phyloP scores from a whole-genome alignment of 2,329 filamentous ascomycete genomes.

The Talaromyces sp. region DNA sequence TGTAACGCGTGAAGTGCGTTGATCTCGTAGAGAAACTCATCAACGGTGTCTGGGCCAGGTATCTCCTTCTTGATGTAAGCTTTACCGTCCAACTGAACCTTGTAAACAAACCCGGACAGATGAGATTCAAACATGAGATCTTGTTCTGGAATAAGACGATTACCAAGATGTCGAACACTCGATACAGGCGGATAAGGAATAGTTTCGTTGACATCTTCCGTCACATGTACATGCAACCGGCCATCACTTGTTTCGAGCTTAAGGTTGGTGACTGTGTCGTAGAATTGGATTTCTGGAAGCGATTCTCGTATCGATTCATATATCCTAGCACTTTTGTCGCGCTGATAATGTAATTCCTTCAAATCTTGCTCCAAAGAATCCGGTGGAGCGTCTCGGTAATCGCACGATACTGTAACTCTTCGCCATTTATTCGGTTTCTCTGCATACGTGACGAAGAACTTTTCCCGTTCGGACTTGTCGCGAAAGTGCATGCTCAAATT shows the following conservation, averaged over 20 bases:
- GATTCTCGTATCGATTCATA: constrained; percentile 94
- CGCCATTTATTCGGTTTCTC: constrained; percentile 77
- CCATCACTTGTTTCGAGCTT: constrained; percentile 87
- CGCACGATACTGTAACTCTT: constrained; percentile 86
- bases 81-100: constrained; percentile 68
- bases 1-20: constrained; percentile 82
- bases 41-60: constrained; percentile 88
- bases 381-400: constrained; percentile 77
- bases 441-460: constrained; percentile 96
- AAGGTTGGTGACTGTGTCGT: constrained; percentile 91
- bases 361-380: constrained; percentile 86
- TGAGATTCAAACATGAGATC: constrained; percentile 84
- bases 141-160: constrained; percentile 61
- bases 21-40: constrained; percentile 96
- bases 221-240: constrained; percentile 90
- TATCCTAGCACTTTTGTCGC: constrained; percentile 88
- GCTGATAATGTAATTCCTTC: constrained; percentile 72
- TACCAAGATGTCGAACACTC: constrained; percentile 68
- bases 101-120: constrained; percentile 96
- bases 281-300: constrained; percentile 90
- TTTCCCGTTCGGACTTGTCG: constrained; percentile 87
- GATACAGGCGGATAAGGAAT: constrained; percentile 77
- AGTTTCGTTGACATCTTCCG: constrained; percentile 95
- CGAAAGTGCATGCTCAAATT: constrained; percentile 98
- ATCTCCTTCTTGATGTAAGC: constrained; percentile 96